phyloP scores from a whole-genome alignment of 768 basidiomycete genomes.

The Tylopilus sp. region DNA sequence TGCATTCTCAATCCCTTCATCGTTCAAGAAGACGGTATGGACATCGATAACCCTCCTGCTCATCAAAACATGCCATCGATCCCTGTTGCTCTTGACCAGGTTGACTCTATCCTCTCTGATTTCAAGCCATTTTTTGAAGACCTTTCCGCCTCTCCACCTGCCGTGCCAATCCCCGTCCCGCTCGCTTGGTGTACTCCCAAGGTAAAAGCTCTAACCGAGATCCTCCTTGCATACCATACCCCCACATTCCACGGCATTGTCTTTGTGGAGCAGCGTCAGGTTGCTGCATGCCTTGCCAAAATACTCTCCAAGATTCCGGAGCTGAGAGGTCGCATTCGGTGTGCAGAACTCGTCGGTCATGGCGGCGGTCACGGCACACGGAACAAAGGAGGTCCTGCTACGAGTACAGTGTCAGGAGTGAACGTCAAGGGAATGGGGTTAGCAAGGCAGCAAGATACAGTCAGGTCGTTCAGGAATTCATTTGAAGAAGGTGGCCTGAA shows the following conservation, averaged over 20 bases:
- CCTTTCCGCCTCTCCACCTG: conserved; percentile 23
- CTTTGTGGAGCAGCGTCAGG: conserved; percentile 84
- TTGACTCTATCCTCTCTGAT: conserved; percentile 47
- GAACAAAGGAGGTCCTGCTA: conserved; percentile 13
- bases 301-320: conserved; percentile 60
- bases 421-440: conserved; percentile 50
- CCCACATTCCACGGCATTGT: conserved; percentile 74
- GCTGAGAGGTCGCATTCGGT: conserved; percentile 53
- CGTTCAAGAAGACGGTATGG: conserved; percentile 24
- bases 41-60: conserved; percentile 23
- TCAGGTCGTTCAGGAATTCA: conserved; percentile 60
- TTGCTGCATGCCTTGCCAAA: conserved; percentile 65
- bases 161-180: conserved; percentile 40
- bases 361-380: conserved; percentile 38
- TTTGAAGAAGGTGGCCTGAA: conserved; percentile 68
- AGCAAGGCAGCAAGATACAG: conserved; percentile 53
- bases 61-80: conserved; percentile 18
- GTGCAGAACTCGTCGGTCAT: conserved; percentile 70
- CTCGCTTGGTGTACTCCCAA: conserved; percentile 76
- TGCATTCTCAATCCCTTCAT: conserved; percentile 15
- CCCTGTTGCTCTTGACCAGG: conserved; percentile 45
- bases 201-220: conserved; percentile 55
- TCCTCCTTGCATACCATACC: conserved; percentile 54
- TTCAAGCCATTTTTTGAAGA: conserved; percentile 39
- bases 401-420: conserved; percentile 25